Evolutionary conservation across 2,329 filamentous ascomycete genomes (phyloP).

Genomic region (Bertia moriformis): DNA sequence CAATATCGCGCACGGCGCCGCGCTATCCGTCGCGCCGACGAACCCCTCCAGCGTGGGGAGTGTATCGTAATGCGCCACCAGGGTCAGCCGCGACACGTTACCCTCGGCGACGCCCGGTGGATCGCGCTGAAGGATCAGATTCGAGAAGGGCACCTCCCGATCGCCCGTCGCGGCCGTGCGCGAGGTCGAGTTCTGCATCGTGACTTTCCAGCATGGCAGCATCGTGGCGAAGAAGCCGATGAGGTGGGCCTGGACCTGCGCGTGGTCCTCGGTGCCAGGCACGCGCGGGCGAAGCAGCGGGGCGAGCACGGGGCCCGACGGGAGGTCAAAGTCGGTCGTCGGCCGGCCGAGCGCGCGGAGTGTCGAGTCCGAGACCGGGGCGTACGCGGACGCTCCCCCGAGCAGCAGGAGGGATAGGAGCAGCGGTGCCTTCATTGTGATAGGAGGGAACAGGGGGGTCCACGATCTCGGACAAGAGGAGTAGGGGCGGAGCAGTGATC

Average conservation of each 20-base stretch:
- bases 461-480: too few relatives aligned
- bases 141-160: constrained; percentile 65
- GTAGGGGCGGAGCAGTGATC: too few relatives aligned
- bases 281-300: constrained; percentile 82
- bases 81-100: constrained; percentile 65
- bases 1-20: constrained; percentile 85
- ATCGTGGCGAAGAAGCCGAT: constrained; percentile 62
- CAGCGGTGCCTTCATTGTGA: too few relatives aligned
- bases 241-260: constrained; percentile 65
- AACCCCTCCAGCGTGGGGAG: constrained; percentile 71
- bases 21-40: constrained; percentile 85
- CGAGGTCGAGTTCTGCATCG: constrained; percentile 80
- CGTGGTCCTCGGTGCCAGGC: constrained; percentile 67
- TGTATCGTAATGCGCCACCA: constrained; percentile 90
- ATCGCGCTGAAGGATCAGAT: constrained; percentile 74
- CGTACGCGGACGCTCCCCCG: too few relatives aligned
- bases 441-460: too few relatives aligned
- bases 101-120: constrained; percentile 67
- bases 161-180: constrained; percentile 64
- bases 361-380: constrained; percentile 20
- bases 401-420: too few relatives aligned
- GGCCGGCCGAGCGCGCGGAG: constrained; percentile 56
- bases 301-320: constrained; percentile 60
- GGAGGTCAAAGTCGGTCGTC: constrained; percentile 67
- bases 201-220: constrained; percentile 66